phyloP scores from a whole-genome alignment of 2,329 filamentous ascomycete species.

The Talaromyces rugulosus region DNA sequence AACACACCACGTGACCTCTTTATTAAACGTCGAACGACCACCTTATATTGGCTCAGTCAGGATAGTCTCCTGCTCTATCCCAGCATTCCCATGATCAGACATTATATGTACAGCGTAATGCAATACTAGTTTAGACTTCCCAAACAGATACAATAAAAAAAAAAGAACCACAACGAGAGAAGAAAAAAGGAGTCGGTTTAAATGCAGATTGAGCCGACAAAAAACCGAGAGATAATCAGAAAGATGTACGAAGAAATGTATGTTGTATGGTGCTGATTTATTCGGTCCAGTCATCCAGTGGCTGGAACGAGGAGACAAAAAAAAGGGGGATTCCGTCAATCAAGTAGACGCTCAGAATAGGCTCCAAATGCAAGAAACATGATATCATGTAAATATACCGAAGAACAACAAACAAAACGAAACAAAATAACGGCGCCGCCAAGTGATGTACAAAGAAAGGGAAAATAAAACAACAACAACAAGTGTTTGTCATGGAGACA shows the following conservation, averaged over 20 bases:
- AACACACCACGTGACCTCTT: neutral
- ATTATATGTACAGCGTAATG: constrained; percentile 1
- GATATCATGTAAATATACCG: neutral
- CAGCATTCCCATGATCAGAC: neutral
- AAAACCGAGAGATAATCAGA: neutral
- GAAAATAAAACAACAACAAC: neutral
- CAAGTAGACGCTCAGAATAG: constrained; percentile 2
- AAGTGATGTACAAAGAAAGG: neutral
- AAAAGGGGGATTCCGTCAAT: neutral
- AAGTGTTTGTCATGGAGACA: neutral
- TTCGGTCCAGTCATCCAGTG: neutral
- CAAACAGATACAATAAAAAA: neutral
- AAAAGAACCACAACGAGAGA: neutral
- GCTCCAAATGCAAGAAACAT: constrained; percentile 2
- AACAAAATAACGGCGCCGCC: neutral
- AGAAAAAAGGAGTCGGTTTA: neutral
- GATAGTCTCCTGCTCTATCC: neutral
- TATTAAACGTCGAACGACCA: neutral
- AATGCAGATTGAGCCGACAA: neutral
- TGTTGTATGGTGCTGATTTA: neutral
- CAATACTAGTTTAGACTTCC: neutral
- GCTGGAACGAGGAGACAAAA: neutral
- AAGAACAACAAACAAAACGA: neutral
- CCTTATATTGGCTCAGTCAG: neutral
- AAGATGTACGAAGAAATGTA: neutral